A percentile compares a stretch with the other conserved stretches of the same genome.
Evolutionary conservation across 208 protist genomes (phyloP).

Genomic region (Strigomonas culicis): DNA sequence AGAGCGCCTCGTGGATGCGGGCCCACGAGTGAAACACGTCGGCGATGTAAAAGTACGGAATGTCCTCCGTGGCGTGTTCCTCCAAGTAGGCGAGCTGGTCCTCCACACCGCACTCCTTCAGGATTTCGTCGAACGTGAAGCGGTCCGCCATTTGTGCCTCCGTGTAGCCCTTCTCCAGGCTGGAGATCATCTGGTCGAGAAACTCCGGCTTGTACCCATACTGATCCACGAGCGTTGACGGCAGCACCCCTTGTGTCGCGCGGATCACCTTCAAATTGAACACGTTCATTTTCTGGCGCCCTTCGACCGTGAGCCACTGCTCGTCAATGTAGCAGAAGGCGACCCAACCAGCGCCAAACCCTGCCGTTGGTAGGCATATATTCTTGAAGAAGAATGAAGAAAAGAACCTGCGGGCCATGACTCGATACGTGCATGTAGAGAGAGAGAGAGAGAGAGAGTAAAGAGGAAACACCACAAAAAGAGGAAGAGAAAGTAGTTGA

Average conservation of each 20-base stretch:
- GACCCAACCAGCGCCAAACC: conserved; percentile 74
- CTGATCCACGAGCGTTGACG: conserved; percentile 39
- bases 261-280: conserved; percentile 61
- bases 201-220: conserved; percentile 52
- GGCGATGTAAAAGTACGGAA: conserved; percentile 89
- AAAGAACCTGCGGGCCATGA: conserved; percentile 3
- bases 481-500: too few species aligned
- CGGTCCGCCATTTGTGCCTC: conserved; percentile 33
- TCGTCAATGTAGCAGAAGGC: conserved; percentile 43
- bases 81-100: conserved; percentile 81
- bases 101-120: conserved; percentile 56
- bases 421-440: conserved; percentile 14
- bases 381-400: conserved; percentile 4
- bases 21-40: conserved; percentile 85
- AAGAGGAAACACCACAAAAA: too few species aligned
- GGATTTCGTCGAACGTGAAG: conserved; percentile 75
- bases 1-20: conserved; percentile 37
- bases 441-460: too few species aligned
- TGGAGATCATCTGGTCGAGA: conserved; percentile 42
- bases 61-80: conserved; percentile 76
- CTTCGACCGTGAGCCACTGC: conserved; percentile 25
- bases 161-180: conserved; percentile 38
- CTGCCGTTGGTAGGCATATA: conserved; percentile 37
- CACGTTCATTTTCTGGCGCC: conserved; percentile 42
- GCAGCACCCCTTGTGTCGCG: conserved; percentile 45